These are phyloP conservation scores for Microbotryomycetes sp. DNA, from an alignment of 1,284 basidiomycete genomes.

Conservation along the genomic window DNA sequence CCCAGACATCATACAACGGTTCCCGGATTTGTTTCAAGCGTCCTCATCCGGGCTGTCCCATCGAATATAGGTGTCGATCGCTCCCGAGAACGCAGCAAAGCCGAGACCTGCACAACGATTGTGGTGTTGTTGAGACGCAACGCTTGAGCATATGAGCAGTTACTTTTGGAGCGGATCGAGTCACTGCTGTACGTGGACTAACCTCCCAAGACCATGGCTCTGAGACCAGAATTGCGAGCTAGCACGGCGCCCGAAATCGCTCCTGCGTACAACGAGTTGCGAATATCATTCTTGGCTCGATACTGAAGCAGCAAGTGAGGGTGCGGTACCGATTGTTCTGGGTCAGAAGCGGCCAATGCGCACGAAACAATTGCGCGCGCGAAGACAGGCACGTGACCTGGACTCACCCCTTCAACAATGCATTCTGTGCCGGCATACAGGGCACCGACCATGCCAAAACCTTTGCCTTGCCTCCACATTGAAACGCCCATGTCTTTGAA, in stretches of 20 bases:
- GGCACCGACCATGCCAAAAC: constrained; percentile 91
- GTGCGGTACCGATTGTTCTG: neutral
- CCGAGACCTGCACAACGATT: constrained; percentile 49
- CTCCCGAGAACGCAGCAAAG: constrained; percentile 85
- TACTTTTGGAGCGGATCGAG: neutral
- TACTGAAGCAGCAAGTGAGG: constrained; percentile 53
- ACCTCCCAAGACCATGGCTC: constrained; percentile 72
- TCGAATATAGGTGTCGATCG: constrained; percentile 77
- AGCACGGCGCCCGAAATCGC: constrained; percentile 49
- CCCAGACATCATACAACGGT: too few species aligned
- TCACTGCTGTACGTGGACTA: neutral
- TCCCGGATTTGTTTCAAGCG: too few species aligned
- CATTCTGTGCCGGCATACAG: constrained; percentile 92
- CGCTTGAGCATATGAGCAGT: neutral
- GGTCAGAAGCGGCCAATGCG: constrained; percentile 2
- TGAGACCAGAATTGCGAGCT: constrained; percentile 68
- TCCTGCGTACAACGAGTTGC: constrained; percentile 56
- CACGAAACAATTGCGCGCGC: constrained; percentile 1
- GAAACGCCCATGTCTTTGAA: constrained; percentile 91
- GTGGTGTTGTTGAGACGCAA: too few species aligned
- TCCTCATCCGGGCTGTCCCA: constrained; percentile 64
- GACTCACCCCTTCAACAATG: constrained; percentile 87
- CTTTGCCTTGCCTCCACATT: constrained; percentile 85
- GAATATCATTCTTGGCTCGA: constrained; percentile 90
- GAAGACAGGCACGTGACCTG: neutral